Conservation (phyloP, 2,329 filamentous ascomycete species). For the Lachnellula cervina region DNA sequence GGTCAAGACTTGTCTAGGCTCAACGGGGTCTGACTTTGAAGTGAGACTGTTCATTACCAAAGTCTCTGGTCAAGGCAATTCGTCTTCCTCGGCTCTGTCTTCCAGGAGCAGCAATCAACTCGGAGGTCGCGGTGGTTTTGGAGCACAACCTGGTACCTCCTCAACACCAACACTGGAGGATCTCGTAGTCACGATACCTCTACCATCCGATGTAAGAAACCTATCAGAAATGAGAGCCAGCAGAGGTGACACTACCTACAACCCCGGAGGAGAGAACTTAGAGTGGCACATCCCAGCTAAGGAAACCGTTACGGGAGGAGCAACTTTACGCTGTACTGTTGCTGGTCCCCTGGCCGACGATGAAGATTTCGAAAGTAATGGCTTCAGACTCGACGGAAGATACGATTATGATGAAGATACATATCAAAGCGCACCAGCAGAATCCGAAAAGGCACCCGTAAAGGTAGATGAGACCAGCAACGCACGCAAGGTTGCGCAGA, state of each 20-base stretch:
- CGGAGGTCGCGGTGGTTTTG: constrained; percentile 36
- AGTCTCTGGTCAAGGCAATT: constrained; percentile 47
- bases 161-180: constrained; percentile 61
- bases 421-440: constrained; percentile 44
- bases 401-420: constrained; percentile 49
- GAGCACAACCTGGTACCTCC: constrained; percentile 41
- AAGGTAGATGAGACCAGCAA: constrained; percentile 40
- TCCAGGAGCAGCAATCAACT: constrained; percentile 32
- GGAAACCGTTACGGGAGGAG: constrained; percentile 66
- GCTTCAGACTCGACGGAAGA: constrained; percentile 31
- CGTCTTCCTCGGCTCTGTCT: constrained; percentile 36
- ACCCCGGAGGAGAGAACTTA: constrained; percentile 63
- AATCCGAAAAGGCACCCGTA: constrained; percentile 33
- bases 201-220: constrained; percentile 75
- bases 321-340: constrained; percentile 74
- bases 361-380: constrained; percentile 39
- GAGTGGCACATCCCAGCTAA: constrained; percentile 82
- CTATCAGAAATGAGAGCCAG: constrained; percentile 76
- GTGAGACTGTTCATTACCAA: constrained; percentile 70
- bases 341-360: constrained; percentile 56
- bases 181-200: constrained; percentile 69
- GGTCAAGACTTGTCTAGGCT: constrained; percentile 73
- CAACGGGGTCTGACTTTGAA: constrained; percentile 78
- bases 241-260: constrained; percentile 79
- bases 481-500: constrained; percentile 56